Conservation (phyloP, 1,139 yeast species). For the Ogataea hybrid region DNA sequence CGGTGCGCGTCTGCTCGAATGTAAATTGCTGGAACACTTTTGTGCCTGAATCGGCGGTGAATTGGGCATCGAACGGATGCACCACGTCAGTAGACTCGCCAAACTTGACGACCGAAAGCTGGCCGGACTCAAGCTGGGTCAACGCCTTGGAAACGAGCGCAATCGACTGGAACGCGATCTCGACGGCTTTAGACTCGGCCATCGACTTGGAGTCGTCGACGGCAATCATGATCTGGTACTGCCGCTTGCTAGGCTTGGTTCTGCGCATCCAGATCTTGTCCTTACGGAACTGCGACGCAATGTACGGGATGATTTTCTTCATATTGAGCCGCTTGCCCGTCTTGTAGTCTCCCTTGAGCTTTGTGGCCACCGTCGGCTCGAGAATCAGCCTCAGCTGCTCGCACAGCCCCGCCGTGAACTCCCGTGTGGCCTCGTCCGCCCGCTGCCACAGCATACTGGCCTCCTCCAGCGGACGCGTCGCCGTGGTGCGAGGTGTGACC, state of each 20-base stretch:
- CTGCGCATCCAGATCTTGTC: constrained; percentile 98
- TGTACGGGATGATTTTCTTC: constrained; percentile 97
- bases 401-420: constrained; percentile 80
- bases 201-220: constrained; percentile 97
- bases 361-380: constrained; percentile 95
- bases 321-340: constrained; percentile 96
- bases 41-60: constrained; percentile 81
- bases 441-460: constrained; percentile 79
- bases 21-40: constrained; percentile 84
- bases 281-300: constrained; percentile 95
- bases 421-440: constrained; percentile 82
- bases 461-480: constrained; percentile 45
- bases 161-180: constrained; percentile 90
- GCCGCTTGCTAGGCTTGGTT: constrained; percentile 96
- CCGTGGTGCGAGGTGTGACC: not conserved
- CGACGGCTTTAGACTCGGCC: constrained; percentile 90
- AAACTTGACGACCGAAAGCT: constrained; percentile 84
- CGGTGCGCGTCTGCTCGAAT: constrained; percentile 86
- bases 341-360: constrained; percentile 91
- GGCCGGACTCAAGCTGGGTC: constrained; percentile 93
- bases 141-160: constrained; percentile 93
- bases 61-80: constrained; percentile 86
- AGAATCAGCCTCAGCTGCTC: constrained; percentile 91
- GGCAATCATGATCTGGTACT: constrained; percentile 96
- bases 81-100: constrained; percentile 84